Base-by-base conservation (phyloP, 805 yeast species). In the Saccharomycopsis synnaedendra region DNA sequence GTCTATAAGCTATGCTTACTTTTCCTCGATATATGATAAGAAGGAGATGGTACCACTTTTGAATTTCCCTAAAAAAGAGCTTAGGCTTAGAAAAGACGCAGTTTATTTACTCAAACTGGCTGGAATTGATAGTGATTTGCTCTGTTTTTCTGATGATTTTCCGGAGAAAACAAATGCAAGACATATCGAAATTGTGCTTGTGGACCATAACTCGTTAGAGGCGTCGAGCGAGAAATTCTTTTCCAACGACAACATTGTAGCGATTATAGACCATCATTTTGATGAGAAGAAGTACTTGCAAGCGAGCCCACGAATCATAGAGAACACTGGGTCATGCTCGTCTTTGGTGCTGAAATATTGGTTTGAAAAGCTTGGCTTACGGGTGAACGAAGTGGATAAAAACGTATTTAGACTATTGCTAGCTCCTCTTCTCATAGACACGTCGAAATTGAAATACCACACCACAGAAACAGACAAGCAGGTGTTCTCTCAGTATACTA, bases 251-350 rank as follows among this genome's bases (percentile, higher is more conserved):
- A 56, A 61, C 4, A 78, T 83, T 0, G 62, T 63, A 1, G 81
- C 80, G 0, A 76, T 93, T 5, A 75, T 93, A 30, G 98, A 90
- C 60, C 98, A 90, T 60, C 98, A 90, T 60, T 82, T 72, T 11
- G 96, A 89, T 57, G 83, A 80, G 53, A 65, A 65, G 0, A 61
- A 64, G 5, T 76, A 68, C 54, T 36, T 54, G 11, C 66, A 75
- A 41, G 78, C 78, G 0, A 45, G 46, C 2, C 96, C 96, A 0
- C 64, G 93, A 46, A 64, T 82, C 2, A 69, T 89, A 41, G 62
- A 66, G 41, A 64, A 69, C 3, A 65, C 76, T 42, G 97, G 97
- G 0, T 85, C 96, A 51, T 88, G 96, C 61, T 74, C 87, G 4
- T 72, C 86, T 10, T 66, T 88, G 44, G 85, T 90, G 3, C 72